phyloP scores from a whole-genome alignment of 2,329 filamentous ascomycete species.

The Fusarium neocosmosporiellum region DNA sequence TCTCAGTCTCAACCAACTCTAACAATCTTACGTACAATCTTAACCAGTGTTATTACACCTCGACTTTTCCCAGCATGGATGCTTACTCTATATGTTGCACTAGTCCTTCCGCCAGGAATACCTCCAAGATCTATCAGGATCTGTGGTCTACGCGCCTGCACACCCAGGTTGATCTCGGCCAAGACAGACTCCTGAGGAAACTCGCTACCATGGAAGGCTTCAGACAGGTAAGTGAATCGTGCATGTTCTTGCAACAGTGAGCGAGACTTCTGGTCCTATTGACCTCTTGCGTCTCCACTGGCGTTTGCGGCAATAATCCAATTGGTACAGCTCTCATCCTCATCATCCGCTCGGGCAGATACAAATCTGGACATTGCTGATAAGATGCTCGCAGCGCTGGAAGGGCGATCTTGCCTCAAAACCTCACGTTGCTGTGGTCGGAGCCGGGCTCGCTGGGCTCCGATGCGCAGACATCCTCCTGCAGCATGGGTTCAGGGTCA shows the following conservation, averaged over 20 bases:
- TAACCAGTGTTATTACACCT: constrained; percentile 2
- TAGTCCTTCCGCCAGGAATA: constrained; percentile 55
- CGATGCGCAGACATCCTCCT: constrained; percentile 76
- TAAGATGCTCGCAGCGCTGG: constrained; percentile 37
- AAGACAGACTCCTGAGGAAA: constrained; percentile 45
- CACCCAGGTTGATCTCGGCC: constrained; percentile 48
- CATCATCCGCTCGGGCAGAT: constrained; percentile 11
- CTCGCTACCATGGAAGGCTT: constrained; percentile 47
- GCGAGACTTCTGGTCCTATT: background rate
- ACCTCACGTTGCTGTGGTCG: constrained; percentile 74
- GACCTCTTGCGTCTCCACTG: background rate
- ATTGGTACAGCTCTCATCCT: constrained; percentile 7
- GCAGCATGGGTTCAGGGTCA: constrained; percentile 73
- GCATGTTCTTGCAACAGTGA: background rate
- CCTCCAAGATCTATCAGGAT: constrained; percentile 63
- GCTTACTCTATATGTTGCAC: constrained; percentile 63
- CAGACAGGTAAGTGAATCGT: constrained; percentile 49
- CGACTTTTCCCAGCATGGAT: constrained; percentile 54
- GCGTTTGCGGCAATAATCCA: background rate
- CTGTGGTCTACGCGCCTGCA: constrained; percentile 55
- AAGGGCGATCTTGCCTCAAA: constrained; percentile 36
- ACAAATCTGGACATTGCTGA: constrained; percentile 38
- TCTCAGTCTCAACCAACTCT: background rate
- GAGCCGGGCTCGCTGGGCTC: constrained; percentile 77
- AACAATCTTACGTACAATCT: constrained; percentile 8